Base-by-base conservation (phyloP, 2,329 filamentous ascomycete species). In the Talaromyces amestolkiae region DNA sequence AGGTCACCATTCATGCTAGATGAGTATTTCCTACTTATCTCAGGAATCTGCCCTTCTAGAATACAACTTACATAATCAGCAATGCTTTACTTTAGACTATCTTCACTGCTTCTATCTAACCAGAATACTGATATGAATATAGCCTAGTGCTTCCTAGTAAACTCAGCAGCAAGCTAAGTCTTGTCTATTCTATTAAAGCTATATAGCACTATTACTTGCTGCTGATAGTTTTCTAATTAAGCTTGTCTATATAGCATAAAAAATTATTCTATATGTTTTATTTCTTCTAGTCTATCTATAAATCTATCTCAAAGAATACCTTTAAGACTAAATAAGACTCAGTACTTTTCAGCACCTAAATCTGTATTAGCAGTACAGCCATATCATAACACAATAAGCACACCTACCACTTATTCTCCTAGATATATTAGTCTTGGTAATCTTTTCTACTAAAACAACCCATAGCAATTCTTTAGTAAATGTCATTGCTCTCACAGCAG, bases 161-260 rank as follows among this genome's bases (percentile, higher is more conserved):
- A 83, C 51, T 74, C 71, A 7, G 80, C 69, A 6, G 74, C 72
- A 22, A 81, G 72, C 68, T 82, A 77, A n/a, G 80, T 82, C 72
- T 83, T 83, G 31, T 78, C 80, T 35, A 82, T 81, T 3, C 80
- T 80, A 17, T 80, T 79, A 3, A 81, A 70, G 17, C 80, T 79
- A 54, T 80, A 72, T 6, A 51, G 67, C 33, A 79, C 70, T 24
- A 62, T 45, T 2, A 62, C 53, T 53, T 59, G 11, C 19, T 64
- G 41, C 41, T 39, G 33, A 41, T 41, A 58, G 13, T 39, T 27
- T 64, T 64, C 31, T 51, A 13, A 47, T 31, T 58, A 31, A 33
- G 37, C 58, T 24, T 47, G 27, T 39, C 37, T 35, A 45, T 47
- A 3, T 60, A 17, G 8, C 15, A 47, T 45, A 47, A 63, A 24